Evolutionary conservation across 805 yeast genomes (phyloP), one percentile per base, ranked within the genome.

Genomic region (Brettanomyces nanus): DNA sequence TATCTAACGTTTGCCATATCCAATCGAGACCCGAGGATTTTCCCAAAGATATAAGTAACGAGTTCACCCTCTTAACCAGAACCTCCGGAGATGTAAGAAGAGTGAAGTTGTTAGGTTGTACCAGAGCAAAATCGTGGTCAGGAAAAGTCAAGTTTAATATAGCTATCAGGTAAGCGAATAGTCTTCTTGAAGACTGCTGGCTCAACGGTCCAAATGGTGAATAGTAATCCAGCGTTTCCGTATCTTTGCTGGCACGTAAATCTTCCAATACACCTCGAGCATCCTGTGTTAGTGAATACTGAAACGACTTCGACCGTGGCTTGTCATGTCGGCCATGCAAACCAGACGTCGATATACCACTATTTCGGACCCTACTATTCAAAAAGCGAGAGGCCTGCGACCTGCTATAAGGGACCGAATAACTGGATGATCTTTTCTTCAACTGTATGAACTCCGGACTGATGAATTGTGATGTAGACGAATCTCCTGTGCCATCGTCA

Each of bases 141-240:
- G 98, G 97, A 54, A 85, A 90, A 4, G 94, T 80, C 6, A 94
- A 84, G 58, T 92, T 92, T 37, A 92, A 68, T 26, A 89, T 87
- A 1, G 95, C 92, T 42, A 92, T 85, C 34, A 92, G 65, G 54
- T 89, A 85, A 0, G 96, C 92, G 65, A 90, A 92, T 2, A 89
- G 79, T 58, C 86, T 81, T 45, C 96, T 73, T 32, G 95, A 82
- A 1, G 92, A 77, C n/a, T 81, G 75, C 49, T 80, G 81, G 52
- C 81, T 83, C 25, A 92, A 68, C 0, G 97, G 95, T 0, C 98
- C 98, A 63, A 92, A 92, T 1, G 97, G 97, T 2, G 86, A 55
- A 23, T 47, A 36, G 9, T 29, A 30, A 19, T 38, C 38, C 33
- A 35, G 13, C 36, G 11, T 41, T 29, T 15, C 29, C 22, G 30